phyloP scores from a whole-genome alignment of 1,284 basidiomycete species.

The Bjerkandera adusta region DNA sequence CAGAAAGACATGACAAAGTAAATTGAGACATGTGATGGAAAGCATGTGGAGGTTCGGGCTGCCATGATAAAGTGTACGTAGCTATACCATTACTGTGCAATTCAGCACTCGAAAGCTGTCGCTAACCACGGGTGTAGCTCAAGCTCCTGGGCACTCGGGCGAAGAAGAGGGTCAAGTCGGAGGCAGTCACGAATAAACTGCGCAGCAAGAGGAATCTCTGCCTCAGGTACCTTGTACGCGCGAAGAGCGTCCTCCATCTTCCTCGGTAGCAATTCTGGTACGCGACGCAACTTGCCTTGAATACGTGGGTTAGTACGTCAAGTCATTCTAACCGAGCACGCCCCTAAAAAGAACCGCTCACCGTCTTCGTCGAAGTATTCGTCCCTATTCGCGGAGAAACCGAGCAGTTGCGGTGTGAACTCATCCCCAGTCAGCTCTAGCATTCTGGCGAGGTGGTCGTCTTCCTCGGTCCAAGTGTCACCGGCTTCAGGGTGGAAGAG shows the following conservation, averaged over 20 bases:
- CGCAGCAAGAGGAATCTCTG: constrained; percentile 12
- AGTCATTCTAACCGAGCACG: constrained; percentile 1
- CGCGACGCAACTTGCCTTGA: too few relatives aligned
- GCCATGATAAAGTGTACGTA: too few relatives aligned
- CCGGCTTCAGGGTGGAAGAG: constrained; percentile 21
- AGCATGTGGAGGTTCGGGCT: too few relatives aligned
- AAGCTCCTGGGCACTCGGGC: constrained; percentile 15
- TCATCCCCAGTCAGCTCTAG: constrained; percentile 19
- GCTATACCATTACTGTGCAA: too few relatives aligned
- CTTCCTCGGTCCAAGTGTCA: constrained; percentile 15
- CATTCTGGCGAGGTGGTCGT: constrained; percentile 23
- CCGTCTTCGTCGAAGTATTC: constrained; percentile 18
- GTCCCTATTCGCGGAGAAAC: constrained; percentile 9
- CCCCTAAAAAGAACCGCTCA: constrained; percentile 1
- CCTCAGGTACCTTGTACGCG: constrained; percentile 13
- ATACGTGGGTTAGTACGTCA: too few relatives aligned
- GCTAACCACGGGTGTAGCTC: neutral
- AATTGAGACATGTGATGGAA: too few relatives aligned
- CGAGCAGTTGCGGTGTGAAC: constrained; percentile 13
- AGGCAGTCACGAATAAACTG: constrained; percentile 17
- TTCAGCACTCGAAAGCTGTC: too few relatives aligned
- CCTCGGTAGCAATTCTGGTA: too few relatives aligned
- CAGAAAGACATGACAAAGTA: too few relatives aligned
- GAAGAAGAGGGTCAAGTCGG: constrained; percentile 10
- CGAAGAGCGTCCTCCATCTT: constrained; percentile 13